Evolutionary conservation across 225 moss, liverwort and hornwort genomes (phyloP), one percentile per base, ranked within the genome.

Genomic region (Bryoerythrophyllum caledonicum): DNA sequence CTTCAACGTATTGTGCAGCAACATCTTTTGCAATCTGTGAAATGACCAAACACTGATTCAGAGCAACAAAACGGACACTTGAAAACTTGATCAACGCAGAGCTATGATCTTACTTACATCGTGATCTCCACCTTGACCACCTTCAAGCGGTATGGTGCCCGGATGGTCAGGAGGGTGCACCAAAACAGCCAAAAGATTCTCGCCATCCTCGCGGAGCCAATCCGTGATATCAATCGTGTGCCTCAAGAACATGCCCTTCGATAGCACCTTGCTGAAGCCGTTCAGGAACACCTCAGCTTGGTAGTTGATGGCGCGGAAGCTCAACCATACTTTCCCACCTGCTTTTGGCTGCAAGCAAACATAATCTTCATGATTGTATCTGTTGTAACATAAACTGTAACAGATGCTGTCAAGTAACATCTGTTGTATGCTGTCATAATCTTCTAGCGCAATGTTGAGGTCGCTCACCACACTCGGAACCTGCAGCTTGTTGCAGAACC

Each of bases 71-170:
- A n/a, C n/a, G n/a, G n/a, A n/a, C n/a, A n/a, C n/a, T n/a, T n/a
- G n/a, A n/a, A n/a, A n/a, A n/a, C n/a, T n/a, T n/a, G n/a, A n/a
- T n/a, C n/a, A n/a, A n/a, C n/a, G n/a, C n/a, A n/a, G 12, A 41
- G 60, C 53, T 51, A 74, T 44, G 32, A 32, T 32, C 32, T 32
- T 91, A 92, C 88, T 78, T 91, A 92, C 94, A 78, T 97, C 94
- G 73, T 97, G 97, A 83, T 97, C 91, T 73, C 97, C 97, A 76
- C 97, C 97, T 80, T 97, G 97, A 75, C 97, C 97, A 67, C 97
- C 97, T 85, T 94, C 91, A 28, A 78, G 80, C 62, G 97, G 94
- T 68, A 97, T 94, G 23, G 65, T 56, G 16, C 97, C 97, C 20
- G 97, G 97, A 76, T 97, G 97, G 61, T 97, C 93, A 1, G 97